Evolutionary conservation across 2,329 filamentous ascomycete species (phyloP), one percentile per base, ranked within the genome.

Genomic region (Trichophyton simii): DNA sequence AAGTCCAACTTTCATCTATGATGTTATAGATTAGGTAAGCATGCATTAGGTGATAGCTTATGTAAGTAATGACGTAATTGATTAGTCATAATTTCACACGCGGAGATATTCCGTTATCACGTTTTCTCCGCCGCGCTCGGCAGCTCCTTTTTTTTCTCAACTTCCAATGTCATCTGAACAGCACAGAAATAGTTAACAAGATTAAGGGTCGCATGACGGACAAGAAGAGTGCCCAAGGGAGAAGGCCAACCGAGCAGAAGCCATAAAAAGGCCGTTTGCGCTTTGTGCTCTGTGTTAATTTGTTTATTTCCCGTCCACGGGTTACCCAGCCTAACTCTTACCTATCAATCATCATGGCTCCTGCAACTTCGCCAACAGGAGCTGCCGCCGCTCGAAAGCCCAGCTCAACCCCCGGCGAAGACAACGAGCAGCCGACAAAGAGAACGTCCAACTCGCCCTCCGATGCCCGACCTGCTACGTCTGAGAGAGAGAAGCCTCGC

Each of bases 401-500:
- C 34, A 58, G 55, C 41, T 25, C 55, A 11, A 58, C 55, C 3
- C 55, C 55, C 34, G 38, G 55, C 15, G 55, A 58, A 28, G 55
- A 58, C 18, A 18, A 15, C 20, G 55, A 58, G 13, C 34, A 11
- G 3, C 22, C 36, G 13, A 8, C 5, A 2, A 58, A 61, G 41
- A 62, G 52, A 38, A 50, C 62, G 20, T 63, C 62, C 2, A 31
- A 42, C 31, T 63, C 62, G 13, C 55, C 55, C 9, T 25, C 55
- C 1, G 34, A 41, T 20, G 13, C 55, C 38, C 55, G 41, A 3
- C 55, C 55, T 8, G 18, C 28, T 3, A 31, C 62, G 8, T 13
- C 41, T 0, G 63, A 64, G 9, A 48, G 60, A 50, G 63, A 64
- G 20, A 63, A 63, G 36, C 63, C 58, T 68, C 34, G 67, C 64